phyloP scores from a whole-genome alignment of 78 protist genomes.

The Salpingoeca rosetta region DNA sequence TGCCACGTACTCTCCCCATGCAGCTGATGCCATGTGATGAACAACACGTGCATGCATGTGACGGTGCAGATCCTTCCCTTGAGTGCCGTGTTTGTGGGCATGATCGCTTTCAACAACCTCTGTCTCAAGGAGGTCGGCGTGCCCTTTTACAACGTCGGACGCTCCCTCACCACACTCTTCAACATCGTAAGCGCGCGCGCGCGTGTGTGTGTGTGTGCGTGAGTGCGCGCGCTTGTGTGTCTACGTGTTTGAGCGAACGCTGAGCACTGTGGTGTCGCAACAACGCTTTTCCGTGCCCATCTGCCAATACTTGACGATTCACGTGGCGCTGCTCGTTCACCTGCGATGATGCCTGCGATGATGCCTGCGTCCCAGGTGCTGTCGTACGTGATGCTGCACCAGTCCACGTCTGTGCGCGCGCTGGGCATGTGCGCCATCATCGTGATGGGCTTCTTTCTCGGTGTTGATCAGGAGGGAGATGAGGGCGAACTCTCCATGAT shows the following conservation, averaged over 20 bases:
- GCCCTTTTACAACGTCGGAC: conserved; percentile 13
- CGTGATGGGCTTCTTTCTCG: conserved; percentile 8
- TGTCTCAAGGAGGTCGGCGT: background rate
- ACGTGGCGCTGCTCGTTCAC: no score
- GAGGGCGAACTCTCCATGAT: background rate
- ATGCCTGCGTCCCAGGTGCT: background rate
- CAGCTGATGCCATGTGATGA: no score
- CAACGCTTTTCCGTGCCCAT: no score
- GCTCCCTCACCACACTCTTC: conserved; percentile 1
- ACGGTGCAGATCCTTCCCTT: background rate
- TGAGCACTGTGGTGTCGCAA: no score
- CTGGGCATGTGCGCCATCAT: background rate
- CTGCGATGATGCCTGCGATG: no score
- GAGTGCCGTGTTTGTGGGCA: conserved; percentile 1
- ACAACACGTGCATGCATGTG: no score
- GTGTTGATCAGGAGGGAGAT: background rate
- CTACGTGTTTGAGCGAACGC: no score
- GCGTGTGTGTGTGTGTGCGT: no score
- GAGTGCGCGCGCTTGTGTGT: no score
- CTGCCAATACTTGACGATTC: no score
- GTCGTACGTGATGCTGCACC: background rate
- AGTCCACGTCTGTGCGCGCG: background rate
- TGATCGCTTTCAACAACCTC: conserved; percentile 21
- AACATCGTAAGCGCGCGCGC: background rate
- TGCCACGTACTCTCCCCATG: background rate